Evolutionary conservation across 805 yeast species (phyloP), one percentile per base, ranked within the genome.

Genomic region (Sporopachydermia quercuum): DNA sequence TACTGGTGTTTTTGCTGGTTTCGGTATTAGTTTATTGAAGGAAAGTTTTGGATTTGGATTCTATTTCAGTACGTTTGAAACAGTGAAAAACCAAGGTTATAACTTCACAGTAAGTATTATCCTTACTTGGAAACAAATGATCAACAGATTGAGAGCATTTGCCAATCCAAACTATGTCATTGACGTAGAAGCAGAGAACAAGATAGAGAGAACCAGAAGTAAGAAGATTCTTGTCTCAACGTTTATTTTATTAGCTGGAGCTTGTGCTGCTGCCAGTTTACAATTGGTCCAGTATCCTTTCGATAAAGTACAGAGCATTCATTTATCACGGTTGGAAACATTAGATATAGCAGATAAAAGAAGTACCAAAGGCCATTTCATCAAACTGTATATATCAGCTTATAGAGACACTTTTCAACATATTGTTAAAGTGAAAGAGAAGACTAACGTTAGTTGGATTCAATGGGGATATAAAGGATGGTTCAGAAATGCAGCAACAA

Each of bases 1-100:
- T 5, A 65, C 74, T 8, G 95, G 95, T 1, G 87, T 91, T 3
- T 84, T 83, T 63, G 94, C 95, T 2, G 97, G 96, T 0, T 81
- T 76, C 53, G 70, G 78, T n/a, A 63, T 85, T 36, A 78, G 87
- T 39, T 61, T 83, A 3, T 54, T 80, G 14, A 87, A 86, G 53
- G 96, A 87, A 48, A 73, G 63, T 57, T 63, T 42, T n/a, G 91
- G 93, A 2, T 86, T 84, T 66, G 94, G 89, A 1, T 68, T 76
- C 40, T 86, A 84, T 56, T 86, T 86, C 54, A 68, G 82, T 11
- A 72, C 85, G 1, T 86, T 84, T 57, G 95, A 85, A 56, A 56
- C 73, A 15, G 71, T 86, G 18, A 85, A 82, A 56, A 82, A 84
- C 23, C 74, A 76, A 47, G 73, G 78, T 1, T 75, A 69, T 49